Evolutionary conservation across 345 rosid species (phyloP), one percentile per base, ranked within the genome.

Genomic region (Gossypium sturtianum): DNA sequence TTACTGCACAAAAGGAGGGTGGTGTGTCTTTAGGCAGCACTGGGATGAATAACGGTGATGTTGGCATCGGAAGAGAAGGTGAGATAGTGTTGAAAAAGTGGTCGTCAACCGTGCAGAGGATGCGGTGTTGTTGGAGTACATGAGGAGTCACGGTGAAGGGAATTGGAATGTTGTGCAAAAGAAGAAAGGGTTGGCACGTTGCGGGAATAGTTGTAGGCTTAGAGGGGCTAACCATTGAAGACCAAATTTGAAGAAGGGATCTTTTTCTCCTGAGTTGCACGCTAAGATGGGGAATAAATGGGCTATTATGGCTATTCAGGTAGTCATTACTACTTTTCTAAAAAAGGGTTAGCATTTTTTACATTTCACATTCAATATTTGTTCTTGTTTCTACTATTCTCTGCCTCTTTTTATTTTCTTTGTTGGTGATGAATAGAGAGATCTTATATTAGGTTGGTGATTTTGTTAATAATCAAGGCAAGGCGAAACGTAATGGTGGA

Each of bases 221-320:
- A 81, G 88, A 2, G 82, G 90, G 90, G 87, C 88, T 4, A 87
- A 87, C 65, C 88, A 87, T 19, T 82, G 83, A 52, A 74, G 88
- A 0, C 87, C 87, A 0, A 87, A 87, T 34, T 34, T 29, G 34
- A 29, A 29, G 34, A 3, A 29, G 34, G 34, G 34, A 3, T 29
- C 34, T 29, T 29, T 29, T 29, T 29, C 34, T 29, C 34, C 1
- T 65, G 82, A 87, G 59, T 79, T 85, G 12, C 88, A 87, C 67
- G 79, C 86, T 66, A 84, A 82, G n/a, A 85, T 82, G 1, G 90
- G 90, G 43, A 87, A 87, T 62, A 87, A 85, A 79, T 87, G 87
- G 88, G 90, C 87, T 65, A 86, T 87, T 63, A 87, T 87, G 88
- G 88, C 88, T 6, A 80, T 87, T 75, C 82, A 82, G 85, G 90